These are phyloP conservation scores for Forsythia suspensa DNA, from an alignment of 257 asterid genomes.

Conservation along the genomic window DNA sequence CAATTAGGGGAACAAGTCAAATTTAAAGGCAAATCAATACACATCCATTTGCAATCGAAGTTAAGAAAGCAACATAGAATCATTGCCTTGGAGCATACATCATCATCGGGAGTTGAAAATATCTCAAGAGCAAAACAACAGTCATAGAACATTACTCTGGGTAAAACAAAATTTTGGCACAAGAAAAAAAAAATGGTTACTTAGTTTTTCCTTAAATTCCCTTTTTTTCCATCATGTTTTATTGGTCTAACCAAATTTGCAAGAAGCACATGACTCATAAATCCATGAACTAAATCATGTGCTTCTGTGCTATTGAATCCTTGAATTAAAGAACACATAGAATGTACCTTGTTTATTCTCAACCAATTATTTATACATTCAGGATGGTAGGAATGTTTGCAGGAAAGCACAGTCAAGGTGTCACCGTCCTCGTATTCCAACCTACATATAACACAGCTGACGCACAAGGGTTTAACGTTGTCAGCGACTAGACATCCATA, in stretches of 20 bases:
- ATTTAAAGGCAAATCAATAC: background rate
- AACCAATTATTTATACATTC: slow-evolving; percentile 90
- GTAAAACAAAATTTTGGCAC: background rate
- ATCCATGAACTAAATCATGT: background rate
- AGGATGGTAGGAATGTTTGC: slow-evolving; percentile 84
- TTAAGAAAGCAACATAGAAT: background rate
- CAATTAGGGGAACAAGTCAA: background rate
- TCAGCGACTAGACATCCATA: background rate
- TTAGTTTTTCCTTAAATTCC: background rate
- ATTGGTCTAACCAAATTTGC: background rate
- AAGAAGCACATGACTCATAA: background rate
- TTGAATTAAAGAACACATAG: background rate
- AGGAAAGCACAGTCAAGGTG: slow-evolving; percentile 68
- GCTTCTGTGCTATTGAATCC: background rate
- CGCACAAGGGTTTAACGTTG: slow-evolving; percentile 22
- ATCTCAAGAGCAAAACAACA: background rate
- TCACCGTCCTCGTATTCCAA: slow-evolving; percentile 91
- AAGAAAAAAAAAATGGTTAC: too few species aligned
- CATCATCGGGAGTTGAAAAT: background rate
- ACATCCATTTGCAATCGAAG: background rate
- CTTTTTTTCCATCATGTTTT: background rate
- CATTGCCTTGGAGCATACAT: background rate
- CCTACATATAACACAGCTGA: slow-evolving; percentile 92
- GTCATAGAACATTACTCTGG: background rate
- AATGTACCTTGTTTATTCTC: slow-evolving; percentile 74